These are phyloP conservation scores for Pelagomonas calceolata DNA, from an alignment of 108 stramenopile species.

Conservation along the genomic window DNA sequence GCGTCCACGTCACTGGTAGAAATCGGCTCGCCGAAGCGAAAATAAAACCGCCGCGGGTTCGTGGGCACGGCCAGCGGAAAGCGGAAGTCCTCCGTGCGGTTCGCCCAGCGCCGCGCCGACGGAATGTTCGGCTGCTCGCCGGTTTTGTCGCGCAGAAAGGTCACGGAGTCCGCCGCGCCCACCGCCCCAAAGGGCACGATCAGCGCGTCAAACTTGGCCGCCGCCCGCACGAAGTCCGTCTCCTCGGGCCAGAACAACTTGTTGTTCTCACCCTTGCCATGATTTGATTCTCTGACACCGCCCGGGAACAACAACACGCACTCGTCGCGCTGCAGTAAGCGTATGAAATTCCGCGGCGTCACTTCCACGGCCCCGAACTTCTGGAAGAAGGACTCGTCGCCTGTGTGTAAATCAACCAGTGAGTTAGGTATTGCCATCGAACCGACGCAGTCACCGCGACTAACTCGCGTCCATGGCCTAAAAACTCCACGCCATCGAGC, in stretches of 20 bases:
- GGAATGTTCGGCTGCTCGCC: constrained; percentile 9
- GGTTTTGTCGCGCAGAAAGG: constrained; percentile 46
- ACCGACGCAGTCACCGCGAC: too few relatives aligned
- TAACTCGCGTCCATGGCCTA: too few relatives aligned
- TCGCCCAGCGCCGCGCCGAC: constrained; percentile 7
- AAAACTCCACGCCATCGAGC: too few relatives aligned
- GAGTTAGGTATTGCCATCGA: too few relatives aligned
- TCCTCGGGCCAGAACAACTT: constrained; percentile 82
- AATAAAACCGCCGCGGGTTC: constrained; percentile 65
- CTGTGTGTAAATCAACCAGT: too few relatives aligned
- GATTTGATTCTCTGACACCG: constrained; percentile 72
- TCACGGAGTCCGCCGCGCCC: constrained; percentile 68
- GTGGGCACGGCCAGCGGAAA: constrained; percentile 58
- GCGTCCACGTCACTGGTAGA: constrained; percentile 46
- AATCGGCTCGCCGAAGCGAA: constrained; percentile 64
- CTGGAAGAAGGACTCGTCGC: constrained; percentile 28
- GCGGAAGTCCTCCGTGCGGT: constrained; percentile 51
- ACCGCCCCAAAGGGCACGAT: constrained; percentile 78
- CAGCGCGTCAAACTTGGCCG: constrained; percentile 76
- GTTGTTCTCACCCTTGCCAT: constrained; percentile 64
- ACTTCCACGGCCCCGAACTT: constrained; percentile 83
- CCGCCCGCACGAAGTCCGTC: constrained; percentile 78
- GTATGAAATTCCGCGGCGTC: constrained; percentile 72
- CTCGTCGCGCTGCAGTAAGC: constrained; percentile 67
- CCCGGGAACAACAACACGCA: constrained; percentile 78